A percentile compares a stretch with the other conserved stretches of the same genome.
Conservation (phyloP, 257 asterid species). For the Nicotiana otophora region DNA sequence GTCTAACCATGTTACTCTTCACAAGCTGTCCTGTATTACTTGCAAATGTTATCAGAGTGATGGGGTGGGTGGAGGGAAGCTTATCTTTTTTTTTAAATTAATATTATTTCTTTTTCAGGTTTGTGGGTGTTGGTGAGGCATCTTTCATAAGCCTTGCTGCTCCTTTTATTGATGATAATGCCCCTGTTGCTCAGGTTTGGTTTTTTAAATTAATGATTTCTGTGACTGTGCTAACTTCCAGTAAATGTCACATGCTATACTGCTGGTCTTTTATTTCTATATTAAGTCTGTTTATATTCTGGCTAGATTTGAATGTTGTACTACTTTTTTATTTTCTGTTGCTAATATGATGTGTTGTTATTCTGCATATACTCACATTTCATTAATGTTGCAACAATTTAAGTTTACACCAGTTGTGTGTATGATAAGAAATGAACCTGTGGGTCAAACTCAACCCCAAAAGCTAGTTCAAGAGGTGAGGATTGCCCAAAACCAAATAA, state of each 20-base stretch:
- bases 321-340: neutral
- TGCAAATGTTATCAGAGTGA: neutral
- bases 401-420: no score
- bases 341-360: neutral
- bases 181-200: constrained; percentile 64
- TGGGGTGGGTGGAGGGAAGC: neutral
- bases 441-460: no score
- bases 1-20: constrained; percentile 20
- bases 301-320: neutral
- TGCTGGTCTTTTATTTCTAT: neutral
- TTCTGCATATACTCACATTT: neutral
- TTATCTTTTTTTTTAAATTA: neutral
- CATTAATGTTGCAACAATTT: neutral
- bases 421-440: no score
- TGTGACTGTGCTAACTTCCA: neutral
- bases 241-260: neutral
- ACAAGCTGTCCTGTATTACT: constrained; percentile 1
- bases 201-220: neutral
- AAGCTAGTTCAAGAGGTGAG: no score
- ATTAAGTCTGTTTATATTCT: neutral
- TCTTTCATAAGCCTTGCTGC: constrained; percentile 83
- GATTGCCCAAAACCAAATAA: no score
- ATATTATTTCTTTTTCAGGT: constrained; percentile 31
- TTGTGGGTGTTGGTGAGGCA: constrained; percentile 92
- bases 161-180: constrained; percentile 87